A percentile compares a stretch with the other conserved stretches of the same genome.
phyloP scores from a whole-genome alignment of 495 filamentous ascomycete genomes.

The Aspergillus mulundensis region DNA sequence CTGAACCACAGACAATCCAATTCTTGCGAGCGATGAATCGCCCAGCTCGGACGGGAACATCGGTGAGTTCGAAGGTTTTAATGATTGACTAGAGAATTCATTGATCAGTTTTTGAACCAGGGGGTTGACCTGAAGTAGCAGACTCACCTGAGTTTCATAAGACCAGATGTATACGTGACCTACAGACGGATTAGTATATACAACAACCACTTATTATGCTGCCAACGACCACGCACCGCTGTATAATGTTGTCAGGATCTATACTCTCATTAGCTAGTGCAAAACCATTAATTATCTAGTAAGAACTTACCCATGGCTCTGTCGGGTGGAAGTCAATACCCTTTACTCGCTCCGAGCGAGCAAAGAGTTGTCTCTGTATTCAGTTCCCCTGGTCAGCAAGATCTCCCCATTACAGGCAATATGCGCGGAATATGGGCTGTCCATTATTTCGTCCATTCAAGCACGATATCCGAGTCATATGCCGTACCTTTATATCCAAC shows the following conservation, averaged over 20 bases:
- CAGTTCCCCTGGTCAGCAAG: constrained; percentile 29
- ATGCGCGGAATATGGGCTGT: constrained; percentile 17
- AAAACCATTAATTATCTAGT: background rate
- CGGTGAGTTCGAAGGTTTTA: constrained; percentile 98
- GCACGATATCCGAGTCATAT: constrained; percentile 10
- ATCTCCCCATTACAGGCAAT: constrained; percentile 16
- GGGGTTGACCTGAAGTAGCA: background rate
- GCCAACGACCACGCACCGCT: constrained; percentile 60
- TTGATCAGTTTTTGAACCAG: constrained; percentile 5
- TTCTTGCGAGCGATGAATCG: constrained; percentile 97
- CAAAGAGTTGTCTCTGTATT: constrained; percentile 71
- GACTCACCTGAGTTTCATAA: constrained; percentile 80
- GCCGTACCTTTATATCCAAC: constrained; percentile 84
- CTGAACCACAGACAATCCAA: constrained; percentile 97
- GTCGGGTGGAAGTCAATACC: constrained; percentile 96
- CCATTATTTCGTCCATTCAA: constrained; percentile 14
- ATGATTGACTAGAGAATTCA: constrained; percentile 64
- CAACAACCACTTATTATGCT: constrained; percentile 1
- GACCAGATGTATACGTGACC: constrained; percentile 99
- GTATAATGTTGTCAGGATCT: constrained; percentile 92
- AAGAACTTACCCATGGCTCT: constrained; percentile 73
- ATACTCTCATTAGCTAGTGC: constrained; percentile 25
- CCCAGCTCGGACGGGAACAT: constrained; percentile 95
- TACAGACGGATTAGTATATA: constrained; percentile 35
- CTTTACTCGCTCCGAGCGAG: constrained; percentile 87